Conservation (phyloP, 176 grass and related monocot genomes). For the Cenchrus americanus region DNA sequence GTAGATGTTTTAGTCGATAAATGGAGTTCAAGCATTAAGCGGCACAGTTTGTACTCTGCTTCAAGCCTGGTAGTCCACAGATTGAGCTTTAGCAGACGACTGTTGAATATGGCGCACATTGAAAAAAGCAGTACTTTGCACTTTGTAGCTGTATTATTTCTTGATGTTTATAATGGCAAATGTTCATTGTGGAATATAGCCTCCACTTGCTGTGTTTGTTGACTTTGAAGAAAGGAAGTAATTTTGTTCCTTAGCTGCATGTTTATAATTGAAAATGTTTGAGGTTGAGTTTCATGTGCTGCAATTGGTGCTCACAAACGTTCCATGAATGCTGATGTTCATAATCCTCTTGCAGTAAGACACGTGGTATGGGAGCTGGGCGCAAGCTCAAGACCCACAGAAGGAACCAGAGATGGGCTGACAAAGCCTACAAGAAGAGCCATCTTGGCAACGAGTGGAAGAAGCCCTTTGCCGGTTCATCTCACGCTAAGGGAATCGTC, state of each 20-base stretch:
- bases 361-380: constrained; percentile 78
- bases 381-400: constrained; percentile 81
- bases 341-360: constrained; percentile 51
- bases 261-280: background rate
- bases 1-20: background rate
- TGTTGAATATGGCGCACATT: background rate
- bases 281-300: background rate
- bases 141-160: background rate
- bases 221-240: background rate
- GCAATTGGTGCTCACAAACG: background rate
- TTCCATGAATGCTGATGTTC: background rate
- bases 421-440: constrained; percentile 81
- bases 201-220: background rate
- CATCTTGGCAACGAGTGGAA: constrained; percentile 88
- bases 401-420: constrained; percentile 77
- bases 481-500: constrained; percentile 80
- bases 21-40: background rate
- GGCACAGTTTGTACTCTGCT: background rate
- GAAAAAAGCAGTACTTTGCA: background rate
- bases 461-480: constrained; percentile 82
- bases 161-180: background rate
- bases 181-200: background rate
- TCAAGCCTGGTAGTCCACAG: background rate
- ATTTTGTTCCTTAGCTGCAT: background rate
- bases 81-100: background rate